Base-by-base conservation (phyloP, 1,139 yeast genomes). In the Nadsonia starkeyi-henricii region DNA sequence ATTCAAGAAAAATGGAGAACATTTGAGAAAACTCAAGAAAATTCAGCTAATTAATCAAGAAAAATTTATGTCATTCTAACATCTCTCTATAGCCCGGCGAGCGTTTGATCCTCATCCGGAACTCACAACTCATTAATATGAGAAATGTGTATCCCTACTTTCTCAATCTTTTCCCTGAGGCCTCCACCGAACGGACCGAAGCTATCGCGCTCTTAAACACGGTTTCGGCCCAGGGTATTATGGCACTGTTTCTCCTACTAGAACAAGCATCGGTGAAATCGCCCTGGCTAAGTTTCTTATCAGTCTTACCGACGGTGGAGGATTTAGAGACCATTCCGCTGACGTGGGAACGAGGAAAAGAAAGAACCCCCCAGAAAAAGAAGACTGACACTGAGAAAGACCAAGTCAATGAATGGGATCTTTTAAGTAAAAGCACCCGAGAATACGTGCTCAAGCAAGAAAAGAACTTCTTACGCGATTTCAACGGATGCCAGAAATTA, bases 271-370 rank as follows among this genome's bases (percentile, higher is more conserved):
- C 20, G n/a, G 20, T 3, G 17, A 17, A 41, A 15, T 41, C 43
- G 4, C 28, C 26, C n/a, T 20, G 43, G 43, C 4, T 18, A 7
- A 20, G 13, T 23, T 23, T 37, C 17, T n/a, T 33, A 5, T 33
- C 39, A 4, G 39, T 33, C 17, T 15, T 33, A 33, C 39, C 66
- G 1, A 48, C 59, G 2, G 53, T 56, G 18, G 50, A 50, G 4
- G 57, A 55, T 9, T 58, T 64, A 43, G 50, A 47, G 12, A 46
- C 47, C 2, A 49, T 62, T 44, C 77, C 75, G 42, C 60, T 74
- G 26, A 56, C 65, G 2, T 63, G 67, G 58, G 60, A 53, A 55
- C 2, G 53, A 56, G n/a, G 7, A 49, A 51, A 1, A 48, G 62
- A 1, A 48, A 44, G 13, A 33, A 19, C 39, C 62, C 67, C n/a